These are phyloP conservation scores for Coprinopsis strossmayeri DNA, from an alignment of 768 basidiomycete species.

Conservation along the genomic window DNA sequence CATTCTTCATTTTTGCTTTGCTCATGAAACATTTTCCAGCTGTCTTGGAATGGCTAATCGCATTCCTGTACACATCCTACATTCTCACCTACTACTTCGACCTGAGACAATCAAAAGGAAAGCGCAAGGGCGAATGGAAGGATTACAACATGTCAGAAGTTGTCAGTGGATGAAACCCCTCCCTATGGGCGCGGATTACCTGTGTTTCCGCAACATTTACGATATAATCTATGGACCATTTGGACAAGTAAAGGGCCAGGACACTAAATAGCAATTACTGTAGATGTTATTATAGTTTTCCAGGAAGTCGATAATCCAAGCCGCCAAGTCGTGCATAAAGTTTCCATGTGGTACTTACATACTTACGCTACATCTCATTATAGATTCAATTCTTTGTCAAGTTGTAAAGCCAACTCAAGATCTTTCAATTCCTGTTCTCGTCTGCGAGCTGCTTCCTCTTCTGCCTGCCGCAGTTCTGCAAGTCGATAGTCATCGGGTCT, in stretches of 20 bases:
- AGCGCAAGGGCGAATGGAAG: conserved; percentile 39
- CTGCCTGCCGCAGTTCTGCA: conserved; percentile 27
- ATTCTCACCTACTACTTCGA: conserved; percentile 70
- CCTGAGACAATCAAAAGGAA: conserved; percentile 52
- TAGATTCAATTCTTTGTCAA: conserved; percentile 48
- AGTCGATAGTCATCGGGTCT: conserved; percentile 25
- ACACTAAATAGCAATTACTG: too few relatives aligned
- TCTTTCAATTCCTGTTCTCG: conserved; percentile 37
- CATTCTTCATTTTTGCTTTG: too few relatives aligned
- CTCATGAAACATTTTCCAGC: conserved; percentile 27
- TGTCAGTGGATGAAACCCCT: not conserved
- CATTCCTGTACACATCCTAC: conserved; percentile 68
- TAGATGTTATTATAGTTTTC: too few relatives aligned
- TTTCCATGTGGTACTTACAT: not conserved
- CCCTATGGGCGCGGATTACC: not conserved
- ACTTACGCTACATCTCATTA: not conserved
- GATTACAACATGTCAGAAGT: not conserved
- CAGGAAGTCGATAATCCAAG: too few relatives aligned
- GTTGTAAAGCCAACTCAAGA: conserved; percentile 42
- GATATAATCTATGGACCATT: too few relatives aligned
- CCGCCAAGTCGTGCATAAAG: not conserved
- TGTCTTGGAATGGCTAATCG: conserved; percentile 71
- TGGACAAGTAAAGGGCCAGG: too few relatives aligned
- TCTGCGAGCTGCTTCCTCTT: conserved; percentile 30
- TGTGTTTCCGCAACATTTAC: too few relatives aligned